These are phyloP conservation scores for Naganishia kalamii DNA, from an alignment of 768 basidiomycete species.

Conservation along the genomic window DNA sequence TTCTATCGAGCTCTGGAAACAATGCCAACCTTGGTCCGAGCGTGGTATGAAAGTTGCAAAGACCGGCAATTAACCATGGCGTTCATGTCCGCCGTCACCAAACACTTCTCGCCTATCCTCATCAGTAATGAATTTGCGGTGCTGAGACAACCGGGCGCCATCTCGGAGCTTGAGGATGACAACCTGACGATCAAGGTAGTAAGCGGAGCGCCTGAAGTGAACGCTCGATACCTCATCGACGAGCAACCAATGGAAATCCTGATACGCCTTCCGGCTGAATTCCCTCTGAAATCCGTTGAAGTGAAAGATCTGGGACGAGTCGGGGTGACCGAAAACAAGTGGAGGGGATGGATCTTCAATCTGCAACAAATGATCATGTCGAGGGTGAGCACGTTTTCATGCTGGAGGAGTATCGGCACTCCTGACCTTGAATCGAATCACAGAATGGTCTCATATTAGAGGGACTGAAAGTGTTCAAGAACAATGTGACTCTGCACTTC, in stretches of 20 bases:
- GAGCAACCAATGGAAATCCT: constrained; percentile 88
- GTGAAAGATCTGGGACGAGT: constrained; percentile 76
- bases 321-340: constrained; percentile 80
- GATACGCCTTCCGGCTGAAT: constrained; percentile 77
- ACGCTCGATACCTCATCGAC: constrained; percentile 77
- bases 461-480: constrained; percentile 81
- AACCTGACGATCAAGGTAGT: constrained; percentile 74
- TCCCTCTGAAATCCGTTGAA: constrained; percentile 81
- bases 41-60: constrained; percentile 79
- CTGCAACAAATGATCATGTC: constrained; percentile 85
- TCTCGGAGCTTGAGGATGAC: constrained; percentile 59
- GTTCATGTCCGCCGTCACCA: constrained; percentile 69
- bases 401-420: neutral
- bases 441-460: constrained; percentile 88
- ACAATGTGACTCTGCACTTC: constrained; percentile 86
- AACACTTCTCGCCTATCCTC: constrained; percentile 81
- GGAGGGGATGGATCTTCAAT: constrained; percentile 88
- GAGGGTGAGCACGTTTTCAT: constrained; percentile 57
- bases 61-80: constrained; percentile 78
- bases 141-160: constrained; percentile 49
- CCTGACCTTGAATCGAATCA: neutral
- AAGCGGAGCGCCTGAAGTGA: constrained; percentile 66
- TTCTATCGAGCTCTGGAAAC: constrained; percentile 80
- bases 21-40: constrained; percentile 75
- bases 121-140: constrained; percentile 74